phyloP scores from a whole-genome alignment of 495 filamentous ascomycete species.

The Hypoxylon crocopeplum region DNA sequence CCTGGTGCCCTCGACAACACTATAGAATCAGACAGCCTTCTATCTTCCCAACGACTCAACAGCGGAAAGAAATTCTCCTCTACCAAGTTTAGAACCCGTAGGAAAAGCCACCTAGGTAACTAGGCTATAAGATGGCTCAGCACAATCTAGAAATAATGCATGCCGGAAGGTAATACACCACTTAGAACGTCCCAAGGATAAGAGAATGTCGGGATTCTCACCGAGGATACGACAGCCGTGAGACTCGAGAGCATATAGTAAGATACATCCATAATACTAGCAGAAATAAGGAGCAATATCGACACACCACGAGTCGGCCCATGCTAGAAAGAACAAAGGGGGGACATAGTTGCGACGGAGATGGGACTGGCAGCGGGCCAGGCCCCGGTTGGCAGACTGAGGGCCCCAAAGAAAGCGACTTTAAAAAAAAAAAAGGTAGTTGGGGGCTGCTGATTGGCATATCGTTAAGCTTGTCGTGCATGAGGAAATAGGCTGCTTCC shows the following conservation, averaged over 20 bases:
- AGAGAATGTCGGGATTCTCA: constrained; percentile 10
- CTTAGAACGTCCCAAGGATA: not conserved
- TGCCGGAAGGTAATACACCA: not conserved
- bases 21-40: too few species aligned
- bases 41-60: too few species aligned
- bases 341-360: constrained; percentile 22
- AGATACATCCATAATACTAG: constrained; percentile 3
- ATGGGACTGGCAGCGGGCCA: constrained; percentile 30
- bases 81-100: too few species aligned
- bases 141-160: constrained; percentile 2
- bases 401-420: constrained; percentile 16
- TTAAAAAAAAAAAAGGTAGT: constrained; percentile 6
- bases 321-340: constrained; percentile 11
- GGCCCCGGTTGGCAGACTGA: constrained; percentile 22
- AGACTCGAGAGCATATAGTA: constrained; percentile 12
- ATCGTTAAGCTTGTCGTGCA: constrained; percentile 33
- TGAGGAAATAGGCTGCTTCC: constrained; percentile 36
- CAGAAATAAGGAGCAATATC: not conserved
- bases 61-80: too few species aligned
- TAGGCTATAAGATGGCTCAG: too few species aligned
- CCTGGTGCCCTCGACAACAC: too few species aligned
- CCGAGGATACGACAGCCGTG: constrained; percentile 13
- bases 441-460: constrained; percentile 36
- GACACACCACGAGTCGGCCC: constrained; percentile 21
- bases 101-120: too few species aligned